Evolutionary conservation across 177 flowering plant genomes (phyloP), one percentile per base, ranked within the genome.

Genomic region (Vitis hybrid): DNA sequence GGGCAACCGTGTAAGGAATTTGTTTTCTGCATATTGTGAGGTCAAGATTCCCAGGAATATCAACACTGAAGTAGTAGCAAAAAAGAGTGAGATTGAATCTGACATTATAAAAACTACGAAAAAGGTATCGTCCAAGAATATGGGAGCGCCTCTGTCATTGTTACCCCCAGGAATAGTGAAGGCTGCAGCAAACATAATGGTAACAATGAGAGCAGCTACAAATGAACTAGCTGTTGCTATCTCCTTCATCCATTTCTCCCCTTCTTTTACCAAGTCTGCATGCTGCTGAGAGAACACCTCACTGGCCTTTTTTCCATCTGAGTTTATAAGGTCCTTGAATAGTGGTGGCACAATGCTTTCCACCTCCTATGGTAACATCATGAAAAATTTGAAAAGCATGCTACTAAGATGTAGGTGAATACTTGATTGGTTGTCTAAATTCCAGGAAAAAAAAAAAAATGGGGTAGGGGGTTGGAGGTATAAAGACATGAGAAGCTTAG

Each of bases 161-260:
- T 62, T 62, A n/a, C 72, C 67, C 3, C 72, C 72, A 5, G 67
- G 72, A 20, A 70, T 48, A 14, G 67, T 70, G 11, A 62, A 70
- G 11, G 58, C 51, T 26, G 57, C 65, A 14, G 65, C 59, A 33
- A 69, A 60, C 33, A 51, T 33, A 10, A 69, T 18, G 6, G 73
- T 74, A 14, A 45, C 51, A 13, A 74, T 69, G 5, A 74, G 69
- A 29, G 73, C 70, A 15, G 57, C 73, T 2, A 69, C 77, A 9
- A 74, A 52, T 1, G 56, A 64, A 13, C 61, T 55, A 0, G 73
- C 64, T 13, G 3, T 29, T 11, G 77, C 53, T 2, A 65, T 69
- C 15, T 65, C 69, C 22, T 74, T 74, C 77, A 74, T 74, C 73
- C 70, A 74, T 65, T 70, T 65, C 57, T 74, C 77, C 3, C 73